Base-by-base conservation (phyloP, 106 monocot species). In the Ottelia alismoides region DNA sequence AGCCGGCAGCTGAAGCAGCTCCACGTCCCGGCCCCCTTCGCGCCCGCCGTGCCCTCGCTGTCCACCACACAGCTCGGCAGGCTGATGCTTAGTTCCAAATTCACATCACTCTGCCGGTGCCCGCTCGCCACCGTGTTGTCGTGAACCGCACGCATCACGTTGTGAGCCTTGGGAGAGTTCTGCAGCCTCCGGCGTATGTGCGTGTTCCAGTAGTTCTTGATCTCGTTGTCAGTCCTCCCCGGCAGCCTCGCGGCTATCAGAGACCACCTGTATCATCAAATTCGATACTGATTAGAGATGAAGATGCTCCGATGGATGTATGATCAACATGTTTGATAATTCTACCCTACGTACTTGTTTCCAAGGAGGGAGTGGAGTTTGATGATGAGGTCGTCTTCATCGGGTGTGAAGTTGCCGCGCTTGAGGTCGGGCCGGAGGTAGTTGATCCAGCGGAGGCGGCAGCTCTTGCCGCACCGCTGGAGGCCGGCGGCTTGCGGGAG, bases 161-260 rank as follows among this genome's bases (percentile, higher is more conserved):
- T 19, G 72, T 32, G 22, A 60, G 21, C 35, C 56, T 66, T 30
- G 55, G 20, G 1, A 31, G 3, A 17, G 25, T 48, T 43, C 67
- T 70, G 56, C 25, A 31, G 47, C 62, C 47, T 2, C 69, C 70
- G 7, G 72, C 65, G 55, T 79, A 74, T 16, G 72, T 78, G 78
- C n/a, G n/a, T n/a, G n/a, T n/a, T n/a, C n/a, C n/a, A n/a, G n/a
- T n/a, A n/a, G n/a, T n/a, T n/a, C n/a, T n/a, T n/a, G n/a, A n/a
- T n/a, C n/a, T n/a, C n/a, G n/a, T n/a, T n/a, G n/a, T n/a, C n/a
- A n/a, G n/a, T 78, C 20, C 78, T 64, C 17, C 78, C 78, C 0
- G 78, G 69, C 19, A 78, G 54, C 46, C 69, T 69, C 16, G 54
- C 74, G 0, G 78, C 78, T 25, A 78, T 78, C 45, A 70, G 30